Percentiles rank a stretch among this genome's conserved stretches.
Evolutionary conservation across 225 moss, liverwort and hornwort genomes (phyloP).

Genomic region (Physcomitrellopsis africana): DNA sequence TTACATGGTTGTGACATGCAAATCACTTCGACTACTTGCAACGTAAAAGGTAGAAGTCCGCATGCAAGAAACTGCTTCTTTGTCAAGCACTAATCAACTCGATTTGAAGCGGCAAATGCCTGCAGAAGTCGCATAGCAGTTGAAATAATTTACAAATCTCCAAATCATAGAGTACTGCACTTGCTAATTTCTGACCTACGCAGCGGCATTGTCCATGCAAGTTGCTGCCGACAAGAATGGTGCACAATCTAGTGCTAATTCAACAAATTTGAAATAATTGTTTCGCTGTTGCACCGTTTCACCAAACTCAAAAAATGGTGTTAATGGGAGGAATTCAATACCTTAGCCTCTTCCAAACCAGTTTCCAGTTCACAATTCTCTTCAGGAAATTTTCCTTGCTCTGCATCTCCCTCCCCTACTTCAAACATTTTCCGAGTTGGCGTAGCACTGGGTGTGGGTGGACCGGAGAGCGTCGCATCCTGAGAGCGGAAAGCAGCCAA

Average conservation of each 20-base stretch:
- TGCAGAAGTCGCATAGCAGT: background rate
- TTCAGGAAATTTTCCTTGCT: slow-evolving; percentile 55
- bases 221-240: slow-evolving; percentile 10
- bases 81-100: slow-evolving; percentile 21
- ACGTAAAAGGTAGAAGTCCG: background rate
- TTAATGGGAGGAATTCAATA: slow-evolving; percentile 24
- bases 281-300: too few relatives aligned
- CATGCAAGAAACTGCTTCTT: slow-evolving; percentile 7
- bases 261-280: background rate
- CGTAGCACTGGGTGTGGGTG: slow-evolving; percentile 68
- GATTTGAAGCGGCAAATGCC: slow-evolving; percentile 4
- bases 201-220: background rate
- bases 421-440: slow-evolving; percentile 66
- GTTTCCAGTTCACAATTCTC: slow-evolving; percentile 73
- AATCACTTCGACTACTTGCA: slow-evolving; percentile 15
- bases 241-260: background rate
- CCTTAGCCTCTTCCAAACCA: slow-evolving; percentile 88
- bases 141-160: slow-evolving; percentile 4
- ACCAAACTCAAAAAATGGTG: background rate
- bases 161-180: slow-evolving; percentile 3
- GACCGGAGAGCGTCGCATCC: slow-evolving; percentile 69
- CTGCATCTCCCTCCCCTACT: slow-evolving; percentile 50
- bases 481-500: slow-evolving; percentile 73
- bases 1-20: slow-evolving; percentile 10
- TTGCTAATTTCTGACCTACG: background rate